Base-by-base conservation (phyloP, 2,329 filamentous ascomycete species). In the Penicillium rolfsii region DNA sequence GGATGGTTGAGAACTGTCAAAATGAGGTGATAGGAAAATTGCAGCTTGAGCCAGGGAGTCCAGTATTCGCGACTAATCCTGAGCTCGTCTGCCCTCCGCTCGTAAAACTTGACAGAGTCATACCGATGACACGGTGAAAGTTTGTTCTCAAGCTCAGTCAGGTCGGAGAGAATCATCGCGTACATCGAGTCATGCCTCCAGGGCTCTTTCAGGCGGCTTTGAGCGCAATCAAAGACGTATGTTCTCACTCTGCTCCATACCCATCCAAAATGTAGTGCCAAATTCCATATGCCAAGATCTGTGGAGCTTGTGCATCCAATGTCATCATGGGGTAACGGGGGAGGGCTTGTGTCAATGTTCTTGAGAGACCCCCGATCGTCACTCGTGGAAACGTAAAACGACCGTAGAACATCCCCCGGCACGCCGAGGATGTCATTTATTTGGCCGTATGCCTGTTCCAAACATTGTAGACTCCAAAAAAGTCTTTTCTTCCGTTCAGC, bases 181-280 rank as follows among this genome's bases (percentile, higher is more conserved):
- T 84, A 84, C 73, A 79, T 80, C 0, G 82, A 84, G 67, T 84
- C 81, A 63, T 82, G 77, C 14, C 81, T 72, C 82, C 82, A 84
- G 0, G 82, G 82, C 59, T 84, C 82, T 52, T 78, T 81, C 36
- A 83, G 70, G 12, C 78, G 77, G 53, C 81, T 81, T 35, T 75
- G 77, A 0, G 81, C 73, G 58, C 82, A 84, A 62, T 83, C 77
- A 1, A 77, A 81, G 0, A 84, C 79, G 55, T 83, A 84, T 26
- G 77, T 64, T 28, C 72, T 64, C 1, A 74, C 72, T 73, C 50
- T 77, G 57, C 80, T 83, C 82, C 82, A 84, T 4, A 84, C 78
- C 81, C 81, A 83, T 0, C 80, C 80, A 1, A 84, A 77, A 55
- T 83, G 79, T 1, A 81, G 73, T 5, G 79, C 77, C 9, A 81